Evolutionary conservation across 129 eudicot species (phyloP).

Genomic region (Solidago caesia): DNA sequence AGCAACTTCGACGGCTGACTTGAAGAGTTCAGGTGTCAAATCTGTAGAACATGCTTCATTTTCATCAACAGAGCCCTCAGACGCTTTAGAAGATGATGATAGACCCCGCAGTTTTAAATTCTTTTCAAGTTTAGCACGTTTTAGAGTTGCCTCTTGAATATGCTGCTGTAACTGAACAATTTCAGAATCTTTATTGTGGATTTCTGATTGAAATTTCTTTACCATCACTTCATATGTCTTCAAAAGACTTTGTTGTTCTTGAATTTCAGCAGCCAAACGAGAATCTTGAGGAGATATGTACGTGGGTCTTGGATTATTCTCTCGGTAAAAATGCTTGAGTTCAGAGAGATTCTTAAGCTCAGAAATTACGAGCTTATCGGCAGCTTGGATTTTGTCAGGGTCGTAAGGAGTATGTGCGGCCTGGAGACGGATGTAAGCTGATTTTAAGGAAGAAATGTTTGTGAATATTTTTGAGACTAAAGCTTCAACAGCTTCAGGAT

Average conservation of each 20-base stretch:
- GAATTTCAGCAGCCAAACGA: slow-evolving; percentile 90
- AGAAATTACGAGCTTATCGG: slow-evolving; percentile 82
- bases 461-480: slow-evolving; percentile 70
- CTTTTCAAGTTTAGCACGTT: slow-evolving; percentile 73
- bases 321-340: slow-evolving; percentile 87
- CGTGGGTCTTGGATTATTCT: slow-evolving; percentile 78
- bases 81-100: slow-evolving; percentile 64
- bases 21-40: slow-evolving; percentile 80
- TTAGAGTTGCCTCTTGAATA: slow-evolving; percentile 78
- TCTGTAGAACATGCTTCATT: slow-evolving; percentile 42
- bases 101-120: slow-evolving; percentile 82
- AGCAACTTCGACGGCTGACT: slow-evolving; percentile 70
- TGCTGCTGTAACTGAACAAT: slow-evolving; percentile 76
- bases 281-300: slow-evolving; percentile 88
- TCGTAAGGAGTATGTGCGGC: slow-evolving; percentile 97
- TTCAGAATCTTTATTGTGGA: slow-evolving; percentile 90
- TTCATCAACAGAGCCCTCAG: slow-evolving; percentile 48
- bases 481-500: slow-evolving; percentile 87
- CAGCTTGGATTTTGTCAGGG: slow-evolving; percentile 94
- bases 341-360: slow-evolving; percentile 79
- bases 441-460: slow-evolving; percentile 78
- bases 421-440: slow-evolving; percentile 87
- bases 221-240: slow-evolving; percentile 96
- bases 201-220: slow-evolving; percentile 89
- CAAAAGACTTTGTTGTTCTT: slow-evolving; percentile 85